Conservation (phyloP, 257 asterid genomes). For the Petunia axillaris region DNA sequence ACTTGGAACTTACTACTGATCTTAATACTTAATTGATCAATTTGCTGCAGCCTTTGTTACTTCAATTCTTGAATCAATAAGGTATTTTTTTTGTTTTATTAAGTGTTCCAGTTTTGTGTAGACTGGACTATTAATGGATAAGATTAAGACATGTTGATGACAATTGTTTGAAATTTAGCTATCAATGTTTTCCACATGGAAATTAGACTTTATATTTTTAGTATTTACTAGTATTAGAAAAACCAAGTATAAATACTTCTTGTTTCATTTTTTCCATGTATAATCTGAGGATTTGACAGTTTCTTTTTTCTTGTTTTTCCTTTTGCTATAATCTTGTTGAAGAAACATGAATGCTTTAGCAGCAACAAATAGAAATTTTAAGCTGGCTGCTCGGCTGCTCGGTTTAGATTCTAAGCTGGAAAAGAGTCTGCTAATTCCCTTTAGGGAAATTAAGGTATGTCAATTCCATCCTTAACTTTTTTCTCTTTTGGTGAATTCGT, state of each 20-base stretch:
- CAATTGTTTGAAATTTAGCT: not conserved
- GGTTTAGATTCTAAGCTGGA: conserved; percentile 91
- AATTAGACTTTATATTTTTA: not conserved
- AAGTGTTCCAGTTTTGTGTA: not conserved
- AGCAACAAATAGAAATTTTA: conserved; percentile 94
- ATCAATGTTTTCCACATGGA: conserved; percentile 6
- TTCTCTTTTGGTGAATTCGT: not conserved
- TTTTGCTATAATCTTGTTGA: not conserved
- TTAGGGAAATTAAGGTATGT: conserved; percentile 89
- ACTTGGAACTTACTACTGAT: too few relatives aligned
- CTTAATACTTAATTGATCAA: not conserved
- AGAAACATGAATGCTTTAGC: conserved; percentile 85
- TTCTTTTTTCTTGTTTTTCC: not conserved
- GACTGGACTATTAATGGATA: not conserved
- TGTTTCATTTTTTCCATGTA: not conserved
- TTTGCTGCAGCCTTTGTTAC: not conserved
- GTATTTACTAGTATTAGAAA: not conserved
- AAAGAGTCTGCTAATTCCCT: conserved; percentile 84
- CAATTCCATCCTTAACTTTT: not conserved
- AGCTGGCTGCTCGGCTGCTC: conserved; percentile 77
- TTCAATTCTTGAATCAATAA: conserved; percentile 5
- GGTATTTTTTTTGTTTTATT: not conserved
- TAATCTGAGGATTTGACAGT: not conserved
- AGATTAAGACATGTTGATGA: conserved; percentile 13
- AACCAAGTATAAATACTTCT: not conserved